Evolutionary conservation across 331 rosid species (phyloP), one percentile per base, ranked within the genome.

Genomic region (Quercus lobata): DNA sequence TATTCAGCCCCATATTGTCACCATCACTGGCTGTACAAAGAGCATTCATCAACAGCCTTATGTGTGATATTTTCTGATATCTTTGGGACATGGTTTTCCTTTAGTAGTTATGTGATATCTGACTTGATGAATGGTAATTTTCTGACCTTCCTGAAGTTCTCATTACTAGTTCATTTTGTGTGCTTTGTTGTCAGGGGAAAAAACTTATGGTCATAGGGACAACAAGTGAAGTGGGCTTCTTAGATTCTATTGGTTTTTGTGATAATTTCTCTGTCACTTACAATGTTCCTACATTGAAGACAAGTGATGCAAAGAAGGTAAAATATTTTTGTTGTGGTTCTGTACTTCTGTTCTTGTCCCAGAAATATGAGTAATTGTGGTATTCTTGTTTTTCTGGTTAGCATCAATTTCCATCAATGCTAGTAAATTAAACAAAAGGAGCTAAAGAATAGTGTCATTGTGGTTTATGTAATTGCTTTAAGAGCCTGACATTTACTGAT

Each of bases 191-290:
- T 73, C 88, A 95, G 99, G 98, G 98, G 35, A 95, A 93, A 86
- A 95, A 93, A 77, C 98, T 95, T 82, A 84, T 93, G 87, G 97
- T 93, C 69, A 76, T 95, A 74, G 97, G 97, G 58, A 95, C 99
- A 7, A 93, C 97, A n/a, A 91, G 99, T 84, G 97, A 95, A 87
- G 78, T 90, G 74, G 83, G 77, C 81, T 95, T 95, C 88, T 81
- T 93, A 89, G 93, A 93, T 71, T 87, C 94, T 1, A 79, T 95
- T 82, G 97, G 98, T 75, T 80, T 93, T 85, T 84, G 88, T 80
- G 90, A 91, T 80, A 82, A 94, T 49, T 95, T 95, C 83, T 86
- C 96, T 7, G 90, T 90, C 83, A 88, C 94, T 46, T 91, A 90
- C 90, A 86, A 89, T 76, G 87, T 93, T 81, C 99, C 99, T 53